Evolutionary conservation across 257 asterid genomes (phyloP).

Genomic region (Solanum bukasovii): DNA sequence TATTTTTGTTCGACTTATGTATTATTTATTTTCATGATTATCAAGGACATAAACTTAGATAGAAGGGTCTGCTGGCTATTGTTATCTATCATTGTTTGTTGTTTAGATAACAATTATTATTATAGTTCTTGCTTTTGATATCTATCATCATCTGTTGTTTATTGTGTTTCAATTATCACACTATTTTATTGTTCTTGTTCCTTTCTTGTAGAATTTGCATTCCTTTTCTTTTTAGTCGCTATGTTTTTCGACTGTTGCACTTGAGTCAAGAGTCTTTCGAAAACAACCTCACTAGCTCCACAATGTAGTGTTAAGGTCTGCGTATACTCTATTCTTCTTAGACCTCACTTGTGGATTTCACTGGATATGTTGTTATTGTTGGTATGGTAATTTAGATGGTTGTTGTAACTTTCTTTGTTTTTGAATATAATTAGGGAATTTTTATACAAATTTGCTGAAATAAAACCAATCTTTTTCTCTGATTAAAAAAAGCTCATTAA

Average conservation of each 20-base stretch:
- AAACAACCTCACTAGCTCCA: background rate
- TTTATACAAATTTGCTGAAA: background rate
- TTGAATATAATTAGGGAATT: background rate
- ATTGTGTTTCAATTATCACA: background rate
- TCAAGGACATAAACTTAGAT: too few relatives aligned
- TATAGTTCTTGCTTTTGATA: too few relatives aligned
- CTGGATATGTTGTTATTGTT: background rate
- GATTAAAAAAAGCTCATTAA: background rate
- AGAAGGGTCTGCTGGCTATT: background rate
- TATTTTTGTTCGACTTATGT: background rate
- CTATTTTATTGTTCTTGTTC: too few relatives aligned
- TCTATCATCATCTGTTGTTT: too few relatives aligned
- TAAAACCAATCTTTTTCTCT: background rate
- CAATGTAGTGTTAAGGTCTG: too few relatives aligned
- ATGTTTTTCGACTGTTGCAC: background rate
- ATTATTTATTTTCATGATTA: background rate
- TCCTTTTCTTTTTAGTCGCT: background rate
- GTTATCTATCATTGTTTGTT: too few relatives aligned
- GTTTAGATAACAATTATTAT: too few relatives aligned
- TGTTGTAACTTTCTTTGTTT: background rate
- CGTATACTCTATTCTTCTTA: background rate
- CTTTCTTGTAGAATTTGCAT: background rate
- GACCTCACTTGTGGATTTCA: background rate
- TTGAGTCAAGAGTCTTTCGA: background rate
- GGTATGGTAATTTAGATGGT: background rate